Evolutionary conservation across 2,329 filamentous ascomycete genomes (phyloP).

Genomic region (Fusarium dimerum): DNA sequence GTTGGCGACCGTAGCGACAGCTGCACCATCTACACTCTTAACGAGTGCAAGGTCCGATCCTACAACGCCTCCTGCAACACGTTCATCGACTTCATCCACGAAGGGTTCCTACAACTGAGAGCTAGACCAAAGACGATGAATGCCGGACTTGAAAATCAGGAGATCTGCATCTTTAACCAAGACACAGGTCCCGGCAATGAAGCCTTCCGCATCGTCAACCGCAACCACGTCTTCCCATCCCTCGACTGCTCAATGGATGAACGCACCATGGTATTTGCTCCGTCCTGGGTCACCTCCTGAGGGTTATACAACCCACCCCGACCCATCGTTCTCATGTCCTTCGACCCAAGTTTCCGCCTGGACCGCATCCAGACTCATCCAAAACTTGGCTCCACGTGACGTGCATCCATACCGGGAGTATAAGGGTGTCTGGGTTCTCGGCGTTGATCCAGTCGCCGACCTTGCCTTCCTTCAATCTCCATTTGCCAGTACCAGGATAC

Average conservation of each 20-base stretch:
- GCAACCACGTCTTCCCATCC: slow-evolving; percentile 30
- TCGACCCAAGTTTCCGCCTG: slow-evolving; percentile 29
- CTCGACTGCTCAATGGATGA: slow-evolving; percentile 49
- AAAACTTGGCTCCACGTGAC: too few relatives aligned
- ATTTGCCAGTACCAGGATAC: too few relatives aligned
- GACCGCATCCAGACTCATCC: too few relatives aligned
- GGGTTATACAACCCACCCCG: slow-evolving; percentile 11
- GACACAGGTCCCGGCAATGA: slow-evolving; percentile 23
- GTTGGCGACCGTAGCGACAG: slow-evolving; percentile 45
- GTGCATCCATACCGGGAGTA: too few relatives aligned
- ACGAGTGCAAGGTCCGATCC: slow-evolving; percentile 54
- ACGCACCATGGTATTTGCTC: slow-evolving; percentile 49
- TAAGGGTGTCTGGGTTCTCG: too few relatives aligned
- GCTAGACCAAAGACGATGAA: slow-evolving; percentile 18
- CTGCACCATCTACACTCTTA: slow-evolving; percentile 48
- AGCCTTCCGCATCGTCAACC: slow-evolving; percentile 41
- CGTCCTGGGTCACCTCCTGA: slow-evolving; percentile 16
- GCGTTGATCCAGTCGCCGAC: too few relatives aligned
- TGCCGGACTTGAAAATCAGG: background rate
- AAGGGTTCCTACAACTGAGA: slow-evolving; percentile 45
- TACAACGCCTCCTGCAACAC: slow-evolving; percentile 56
- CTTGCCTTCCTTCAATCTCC: too few relatives aligned
- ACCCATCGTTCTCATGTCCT: slow-evolving; percentile 30
- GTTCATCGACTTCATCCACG: slow-evolving; percentile 58
- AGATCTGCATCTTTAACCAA: slow-evolving; percentile 26